phyloP scores from a whole-genome alignment of 805 yeast species.

The Candida succiphila region DNA sequence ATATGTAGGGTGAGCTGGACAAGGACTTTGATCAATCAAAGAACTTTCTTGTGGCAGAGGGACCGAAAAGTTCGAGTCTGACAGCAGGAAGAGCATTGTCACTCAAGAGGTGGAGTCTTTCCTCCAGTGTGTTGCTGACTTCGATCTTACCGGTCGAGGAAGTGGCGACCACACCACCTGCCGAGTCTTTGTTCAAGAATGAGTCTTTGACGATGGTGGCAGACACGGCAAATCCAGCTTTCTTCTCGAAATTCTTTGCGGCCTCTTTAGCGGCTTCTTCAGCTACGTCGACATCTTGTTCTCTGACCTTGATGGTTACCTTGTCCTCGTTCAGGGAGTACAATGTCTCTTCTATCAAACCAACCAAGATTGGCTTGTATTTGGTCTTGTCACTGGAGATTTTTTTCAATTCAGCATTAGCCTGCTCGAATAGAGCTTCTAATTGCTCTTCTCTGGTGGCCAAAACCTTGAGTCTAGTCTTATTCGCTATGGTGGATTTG shows the following conservation, averaged over 20 bases:
- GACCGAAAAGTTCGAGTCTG: conserved; percentile 82
- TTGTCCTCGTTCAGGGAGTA: conserved; percentile 64
- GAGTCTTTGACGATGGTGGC: conserved; percentile 45
- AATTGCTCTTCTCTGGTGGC: conserved; percentile 78
- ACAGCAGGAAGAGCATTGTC: conserved; percentile 88
- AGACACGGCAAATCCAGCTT: conserved; percentile 47
- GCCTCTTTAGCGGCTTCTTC: conserved; percentile 56
- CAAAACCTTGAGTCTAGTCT: conserved; percentile 85
- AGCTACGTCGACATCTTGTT: conserved; percentile 52
- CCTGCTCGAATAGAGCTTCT: conserved; percentile 60
- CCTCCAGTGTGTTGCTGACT: conserved; percentile 88
- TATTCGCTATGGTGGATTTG: conserved; percentile 91
- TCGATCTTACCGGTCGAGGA: conserved; percentile 76
- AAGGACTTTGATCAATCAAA: no score
- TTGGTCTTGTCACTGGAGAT: conserved; percentile 43
- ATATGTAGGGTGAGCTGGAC: no score
- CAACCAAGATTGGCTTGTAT: conserved; percentile 63
- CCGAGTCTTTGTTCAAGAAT: conserved; percentile 49
- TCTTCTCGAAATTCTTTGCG: conserved; percentile 49
- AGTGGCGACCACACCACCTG: conserved; percentile 79
- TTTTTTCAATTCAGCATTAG: conserved; percentile 51
- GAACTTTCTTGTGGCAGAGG: conserved; percentile 79
- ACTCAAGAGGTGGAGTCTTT: conserved; percentile 75
- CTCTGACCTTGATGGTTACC: conserved; percentile 56
- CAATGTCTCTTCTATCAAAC: conserved; percentile 72